phyloP scores from a whole-genome alignment of 495 filamentous ascomycete genomes.

The Aspergillus indologenus region DNA sequence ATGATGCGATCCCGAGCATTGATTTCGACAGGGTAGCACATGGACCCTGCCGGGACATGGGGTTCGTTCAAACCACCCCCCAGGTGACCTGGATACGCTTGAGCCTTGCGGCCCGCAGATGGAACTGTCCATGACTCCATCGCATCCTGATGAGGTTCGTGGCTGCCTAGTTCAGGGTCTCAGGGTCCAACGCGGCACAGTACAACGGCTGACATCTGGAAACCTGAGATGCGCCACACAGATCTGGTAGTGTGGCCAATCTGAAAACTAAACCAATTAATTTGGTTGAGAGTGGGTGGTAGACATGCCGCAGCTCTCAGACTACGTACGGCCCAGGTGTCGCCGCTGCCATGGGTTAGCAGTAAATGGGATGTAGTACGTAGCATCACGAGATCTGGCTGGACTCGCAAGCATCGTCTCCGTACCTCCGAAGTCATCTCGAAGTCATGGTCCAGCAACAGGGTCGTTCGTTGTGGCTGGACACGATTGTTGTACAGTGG shows the following conservation, averaged over 20 bases:
- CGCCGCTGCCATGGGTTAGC: too few relatives aligned
- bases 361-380: too few relatives aligned
- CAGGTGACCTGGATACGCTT: background rate
- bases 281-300: too few relatives aligned
- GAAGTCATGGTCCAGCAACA: background rate
- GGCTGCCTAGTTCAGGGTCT: background rate
- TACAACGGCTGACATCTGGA: background rate
- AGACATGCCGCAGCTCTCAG: too few relatives aligned
- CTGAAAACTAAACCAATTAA: too few relatives aligned
- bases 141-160: background rate
- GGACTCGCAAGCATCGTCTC: too few relatives aligned
- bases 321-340: too few relatives aligned
- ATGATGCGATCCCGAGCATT: too few relatives aligned
- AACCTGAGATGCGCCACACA: background rate
- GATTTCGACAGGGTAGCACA: too few relatives aligned
- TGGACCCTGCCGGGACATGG: background rate
- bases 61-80: background rate
- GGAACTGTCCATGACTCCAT: background rate
- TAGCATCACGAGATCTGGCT: too few relatives aligned
- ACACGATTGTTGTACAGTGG: background rate
- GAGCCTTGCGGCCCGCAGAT: constrained; percentile 8
- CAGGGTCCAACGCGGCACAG: background rate
- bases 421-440: too few relatives aligned
- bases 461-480: background rate
- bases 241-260: too few relatives aligned